phyloP scores from a whole-genome alignment of 371 early-diverging fungal genomes.

The Mucor sp. region DNA sequence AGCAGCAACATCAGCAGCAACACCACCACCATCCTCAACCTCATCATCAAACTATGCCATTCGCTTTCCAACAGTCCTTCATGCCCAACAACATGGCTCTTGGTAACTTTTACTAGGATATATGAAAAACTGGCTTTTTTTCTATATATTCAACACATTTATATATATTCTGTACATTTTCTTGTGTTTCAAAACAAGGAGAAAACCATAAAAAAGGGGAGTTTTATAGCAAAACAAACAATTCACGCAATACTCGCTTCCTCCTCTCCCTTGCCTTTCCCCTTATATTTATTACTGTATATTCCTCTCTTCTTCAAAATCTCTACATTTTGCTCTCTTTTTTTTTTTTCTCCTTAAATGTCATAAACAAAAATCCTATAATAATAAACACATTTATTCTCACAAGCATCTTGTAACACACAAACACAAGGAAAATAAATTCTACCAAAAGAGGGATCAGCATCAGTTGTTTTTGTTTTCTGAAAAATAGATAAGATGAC shows the following conservation, averaged over 20 bases:
- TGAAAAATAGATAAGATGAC: constrained; percentile 1
- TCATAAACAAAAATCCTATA: not conserved
- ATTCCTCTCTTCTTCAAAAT: not conserved
- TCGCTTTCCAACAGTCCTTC: not conserved
- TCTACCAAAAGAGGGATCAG: not conserved
- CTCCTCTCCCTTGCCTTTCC: not conserved
- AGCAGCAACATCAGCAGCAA: constrained; percentile 2
- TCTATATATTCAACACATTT: not conserved
- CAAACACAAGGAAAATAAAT: not conserved
- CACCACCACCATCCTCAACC: not conserved
- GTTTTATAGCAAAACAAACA: not conserved
- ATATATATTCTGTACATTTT: constrained; percentile 7
- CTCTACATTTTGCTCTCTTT: not conserved
- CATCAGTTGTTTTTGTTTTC: not conserved
- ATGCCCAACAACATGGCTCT: not conserved
- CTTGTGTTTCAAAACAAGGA: constrained; percentile 3
- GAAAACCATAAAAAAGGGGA: not conserved
- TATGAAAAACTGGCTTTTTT: constrained; percentile 21
- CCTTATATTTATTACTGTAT: constrained; percentile 1
- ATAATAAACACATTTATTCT: constrained; percentile 2
- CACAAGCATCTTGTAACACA: not conserved
- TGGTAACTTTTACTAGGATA: constrained; percentile 9
- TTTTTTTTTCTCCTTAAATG: not conserved
- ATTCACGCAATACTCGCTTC: not conserved
- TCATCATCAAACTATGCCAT: not conserved